Evolutionary conservation across 257 asterid species (phyloP), one percentile per base, ranked within the genome.

Genomic region (Gynochthodes officinalis): DNA sequence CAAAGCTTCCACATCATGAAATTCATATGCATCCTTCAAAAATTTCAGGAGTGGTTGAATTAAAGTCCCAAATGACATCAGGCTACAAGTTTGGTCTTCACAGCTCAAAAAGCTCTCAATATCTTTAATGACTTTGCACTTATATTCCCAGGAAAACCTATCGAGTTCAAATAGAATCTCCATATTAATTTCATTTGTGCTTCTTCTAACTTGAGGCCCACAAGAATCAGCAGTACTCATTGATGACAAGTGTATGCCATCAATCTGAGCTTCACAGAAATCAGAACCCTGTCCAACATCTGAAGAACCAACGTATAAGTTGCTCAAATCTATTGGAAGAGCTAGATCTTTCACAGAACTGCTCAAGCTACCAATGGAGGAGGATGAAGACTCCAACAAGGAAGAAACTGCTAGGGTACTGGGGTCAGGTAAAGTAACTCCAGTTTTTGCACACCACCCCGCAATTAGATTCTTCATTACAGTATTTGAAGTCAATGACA

Each of bases 121-220:
- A 73, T 78, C 83, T 73, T 82, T 86, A 64, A 94, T 83, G 25
- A 80, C 83, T 53, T 23, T 78, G 84, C 89, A 75, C 80, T 72
- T 86, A 73, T 87, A 79, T 73, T 88, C 89, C 97, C 96, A 89
- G 15, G 97, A 82, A 66, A 88, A 90, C 43, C 82, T 70, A 71
- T 84, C 86, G 61, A 88, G 82, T 43, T 80, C 79, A 39, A 80
- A 73, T 23, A 84, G 53, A 66, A 73, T 67, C 46, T 73, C 83
- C 84, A 69, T 32, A 75, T 83, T 85, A 39, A 70, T 62, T 64
- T 80, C 86, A 72, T 44, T 72, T 0, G 69, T 65, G 23, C 61
- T 52, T 55, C 59, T 48, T 71, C 42, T 30, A 57, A 46, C 55
- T 61, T 77, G 75, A 72, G 42, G 33, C 59, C 74, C 35, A 27